Evolutionary conservation across 176 grass and related monocot genomes (phyloP), one percentile per base, ranked within the genome.

Genomic region (Eragrostis nindensis): DNA sequence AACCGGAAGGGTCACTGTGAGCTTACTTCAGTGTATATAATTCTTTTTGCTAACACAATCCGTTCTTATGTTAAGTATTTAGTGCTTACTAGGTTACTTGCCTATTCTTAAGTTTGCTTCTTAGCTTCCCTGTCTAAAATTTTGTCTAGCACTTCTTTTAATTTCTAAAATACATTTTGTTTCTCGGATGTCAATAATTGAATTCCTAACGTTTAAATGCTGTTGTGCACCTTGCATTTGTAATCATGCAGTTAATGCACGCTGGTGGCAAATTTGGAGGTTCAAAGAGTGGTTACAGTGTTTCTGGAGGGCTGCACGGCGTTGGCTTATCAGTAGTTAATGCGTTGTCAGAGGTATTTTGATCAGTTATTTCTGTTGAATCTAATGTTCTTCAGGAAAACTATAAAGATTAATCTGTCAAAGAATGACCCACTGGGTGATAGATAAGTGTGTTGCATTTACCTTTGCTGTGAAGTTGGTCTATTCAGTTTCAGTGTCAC

Each of bases 221-320:
- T 12, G 30, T 82, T 62, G 62, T 30, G 11, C 21, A 42, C 84
- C 47, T 49, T 84, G 46, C 70, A 80, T 61, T 87, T 54, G 72
- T 75, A 86, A 89, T 52, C 36, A 56, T 63, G 53, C 63, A 97
- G 94, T 85, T 97, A 66, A 92, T 97, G 84, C 96, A 98, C 5
- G 96, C 96, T 62, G 96, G 96, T 71, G 96, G 96, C 14, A 98
- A 98, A 54, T 98, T 98, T 89, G 96, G 96, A 83, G 96, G 96
- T 68, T 87, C 86, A 85, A 98, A 91, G 63, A 95, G 92, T 84
- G 87, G 96, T 41, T 98, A 99, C 62, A 95, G 71, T 89, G 92
- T 99, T 75, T 92, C 96, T 60, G 96, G 96, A 70, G 96, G 96
- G 62, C 62, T 98, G 61, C 92, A 98, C 81, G 96, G 96, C 84